These are phyloP conservation scores for Alnus glutinosa DNA, from an alignment of 306 rosid species.

Conservation along the genomic window DNA sequence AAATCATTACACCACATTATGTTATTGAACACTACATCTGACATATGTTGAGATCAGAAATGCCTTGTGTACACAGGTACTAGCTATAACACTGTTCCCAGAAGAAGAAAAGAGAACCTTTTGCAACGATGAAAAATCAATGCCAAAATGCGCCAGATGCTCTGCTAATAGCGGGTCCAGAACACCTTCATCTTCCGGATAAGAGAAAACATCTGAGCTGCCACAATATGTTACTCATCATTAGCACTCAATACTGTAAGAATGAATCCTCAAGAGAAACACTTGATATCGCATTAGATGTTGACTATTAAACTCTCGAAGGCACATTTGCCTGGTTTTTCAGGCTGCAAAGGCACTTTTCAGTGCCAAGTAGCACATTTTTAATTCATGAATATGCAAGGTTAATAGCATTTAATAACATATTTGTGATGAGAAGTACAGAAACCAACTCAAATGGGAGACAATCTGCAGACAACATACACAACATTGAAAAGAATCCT, in stretches of 20 bases:
- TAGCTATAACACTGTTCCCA: not conserved
- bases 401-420: not conserved
- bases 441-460: not conserved
- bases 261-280: slow-evolving; percentile 9
- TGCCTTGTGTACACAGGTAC: slow-evolving; percentile 10
- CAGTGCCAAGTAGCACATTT: not conserved
- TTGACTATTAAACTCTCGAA: not conserved
- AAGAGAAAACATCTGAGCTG: slow-evolving; percentile 98
- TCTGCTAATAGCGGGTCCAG: slow-evolving; percentile 85
- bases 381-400: not conserved
- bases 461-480: not conserved
- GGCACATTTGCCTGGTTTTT: slow-evolving; percentile 16
- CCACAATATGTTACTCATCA: slow-evolving; percentile 59
- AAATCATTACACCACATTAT: not conserved
- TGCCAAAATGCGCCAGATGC: slow-evolving; percentile 93
- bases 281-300: not conserved
- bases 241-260: slow-evolving; percentile 40
- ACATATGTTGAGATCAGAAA: not conserved
- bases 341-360: not conserved
- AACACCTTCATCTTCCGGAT: slow-evolving; percentile 93
- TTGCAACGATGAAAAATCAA: slow-evolving; percentile 84
- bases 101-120: slow-evolving; percentile 54
- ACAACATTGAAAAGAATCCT: not conserved
- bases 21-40: not conserved
- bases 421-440: not conserved